These are phyloP conservation scores for Gynochthodes officinalis DNA, from an alignment of 257 asterid genomes.

Conservation along the genomic window DNA sequence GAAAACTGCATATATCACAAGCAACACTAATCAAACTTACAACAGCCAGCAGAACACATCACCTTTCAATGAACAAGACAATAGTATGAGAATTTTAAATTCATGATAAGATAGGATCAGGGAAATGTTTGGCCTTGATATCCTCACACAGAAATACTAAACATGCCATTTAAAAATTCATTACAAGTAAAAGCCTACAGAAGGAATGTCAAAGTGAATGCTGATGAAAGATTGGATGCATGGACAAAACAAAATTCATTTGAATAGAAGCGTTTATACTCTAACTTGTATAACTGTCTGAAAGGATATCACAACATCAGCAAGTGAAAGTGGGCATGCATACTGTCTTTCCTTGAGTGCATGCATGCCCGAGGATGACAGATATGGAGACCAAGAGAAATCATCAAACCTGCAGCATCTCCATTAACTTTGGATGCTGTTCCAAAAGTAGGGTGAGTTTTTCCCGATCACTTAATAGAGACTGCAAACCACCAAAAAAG, in stretches of 20 bases:
- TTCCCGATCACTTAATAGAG: conserved; percentile 84
- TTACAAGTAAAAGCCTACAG: background rate
- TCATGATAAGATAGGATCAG: background rate
- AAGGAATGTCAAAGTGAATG: background rate
- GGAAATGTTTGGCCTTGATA: background rate
- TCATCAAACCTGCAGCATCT: conserved; percentile 77
- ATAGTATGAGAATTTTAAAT: background rate
- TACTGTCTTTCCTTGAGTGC: background rate
- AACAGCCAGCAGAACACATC: background rate
- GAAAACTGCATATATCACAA: background rate
- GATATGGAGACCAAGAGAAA: background rate
- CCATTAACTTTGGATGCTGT: conserved; percentile 94
- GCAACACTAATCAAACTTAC: background rate
- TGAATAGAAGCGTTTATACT: background rate
- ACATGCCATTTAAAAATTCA: background rate
- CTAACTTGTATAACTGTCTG: background rate
- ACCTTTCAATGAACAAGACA: background rate
- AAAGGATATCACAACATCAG: background rate
- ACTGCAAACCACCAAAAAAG: conserved; percentile 36
- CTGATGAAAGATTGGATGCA: too few species aligned
- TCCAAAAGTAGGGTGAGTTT: conserved; percentile 92
- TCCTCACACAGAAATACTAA: background rate
- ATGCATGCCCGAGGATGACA: too few species aligned
- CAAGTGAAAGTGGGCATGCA: background rate
- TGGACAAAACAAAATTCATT: background rate